Percentiles rank a stretch among this genome's conserved stretches.
phyloP scores from a whole-genome alignment of 208 protist genomes.

The Acanthamoeba healyi region DNA sequence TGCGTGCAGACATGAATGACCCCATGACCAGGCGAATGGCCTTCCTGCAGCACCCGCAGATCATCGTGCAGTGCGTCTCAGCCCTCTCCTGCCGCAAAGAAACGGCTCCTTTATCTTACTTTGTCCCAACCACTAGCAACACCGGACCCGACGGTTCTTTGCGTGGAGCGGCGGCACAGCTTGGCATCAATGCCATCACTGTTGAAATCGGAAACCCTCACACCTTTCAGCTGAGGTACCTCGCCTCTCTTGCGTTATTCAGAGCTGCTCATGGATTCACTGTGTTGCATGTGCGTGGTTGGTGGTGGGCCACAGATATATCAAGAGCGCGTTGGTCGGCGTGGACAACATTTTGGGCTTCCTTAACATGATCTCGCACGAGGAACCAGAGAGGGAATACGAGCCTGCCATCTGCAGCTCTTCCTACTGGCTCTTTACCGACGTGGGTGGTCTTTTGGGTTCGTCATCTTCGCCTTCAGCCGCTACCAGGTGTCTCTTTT shows the following conservation, averaged over 20 bases:
- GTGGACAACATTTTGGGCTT: conserved; percentile 79
- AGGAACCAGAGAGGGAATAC: conserved; percentile 44
- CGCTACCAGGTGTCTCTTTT: not conserved
- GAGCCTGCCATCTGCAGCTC: conserved; percentile 71
- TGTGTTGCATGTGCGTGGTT: no score
- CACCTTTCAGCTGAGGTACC: conserved; percentile 73
- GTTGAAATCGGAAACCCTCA: conserved; percentile 84
- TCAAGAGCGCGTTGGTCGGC: conserved; percentile 75
- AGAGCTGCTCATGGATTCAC: no score
- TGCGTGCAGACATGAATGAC: conserved; percentile 84
- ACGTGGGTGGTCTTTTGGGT: conserved; percentile 66
- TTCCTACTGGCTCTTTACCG: conserved; percentile 79
- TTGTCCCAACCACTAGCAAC: conserved; percentile 70
- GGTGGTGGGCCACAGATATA: no score
- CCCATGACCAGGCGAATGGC: conserved; percentile 75
- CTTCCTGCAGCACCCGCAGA: conserved; percentile 81
- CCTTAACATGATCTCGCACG: conserved; percentile 78
- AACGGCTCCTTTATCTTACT: not conserved
- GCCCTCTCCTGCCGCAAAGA: not conserved
- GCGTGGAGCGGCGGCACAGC: conserved; percentile 68
- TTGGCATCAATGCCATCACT: conserved; percentile 80
- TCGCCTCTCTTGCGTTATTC: not conserved
- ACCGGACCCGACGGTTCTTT: conserved; percentile 83
- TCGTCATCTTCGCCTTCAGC: not conserved
- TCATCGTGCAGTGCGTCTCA: conserved; percentile 77